Conservation (phyloP, 2,329 filamentous ascomycete genomes). For the Claviceps monticola region DNA sequence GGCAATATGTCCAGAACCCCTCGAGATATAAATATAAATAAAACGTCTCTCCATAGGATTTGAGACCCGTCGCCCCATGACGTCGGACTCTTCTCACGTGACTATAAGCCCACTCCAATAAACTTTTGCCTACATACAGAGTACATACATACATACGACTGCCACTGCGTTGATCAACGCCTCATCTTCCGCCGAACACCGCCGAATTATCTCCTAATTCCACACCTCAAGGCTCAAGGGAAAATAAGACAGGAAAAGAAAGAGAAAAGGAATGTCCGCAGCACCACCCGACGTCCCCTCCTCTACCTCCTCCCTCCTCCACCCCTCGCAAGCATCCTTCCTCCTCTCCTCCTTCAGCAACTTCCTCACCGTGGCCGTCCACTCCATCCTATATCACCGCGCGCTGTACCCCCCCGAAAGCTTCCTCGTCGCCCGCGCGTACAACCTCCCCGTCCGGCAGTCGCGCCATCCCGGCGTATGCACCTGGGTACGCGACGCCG, state of each 20-base stretch:
- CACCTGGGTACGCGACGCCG: conserved; percentile 71
- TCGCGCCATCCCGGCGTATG: conserved; percentile 77
- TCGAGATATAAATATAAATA: too few relatives aligned
- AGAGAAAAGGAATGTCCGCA: neutral
- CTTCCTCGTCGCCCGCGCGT: conserved; percentile 67
- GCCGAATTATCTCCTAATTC: too few relatives aligned
- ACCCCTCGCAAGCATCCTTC: conserved; percentile 19
- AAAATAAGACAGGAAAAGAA: neutral
- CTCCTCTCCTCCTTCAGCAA: conserved; percentile 59
- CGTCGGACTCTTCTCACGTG: too few relatives aligned
- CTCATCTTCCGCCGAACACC: too few relatives aligned
- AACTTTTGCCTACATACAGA: too few relatives aligned
- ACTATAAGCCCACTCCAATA: too few relatives aligned
- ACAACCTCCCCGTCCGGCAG: conserved; percentile 74
- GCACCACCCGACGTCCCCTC: neutral
- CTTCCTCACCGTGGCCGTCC: conserved; percentile 71
- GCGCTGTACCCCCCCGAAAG: conserved; percentile 62
- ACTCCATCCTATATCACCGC: conserved; percentile 77
- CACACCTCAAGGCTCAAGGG: neutral
- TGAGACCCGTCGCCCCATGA: too few relatives aligned
- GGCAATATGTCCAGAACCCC: too few relatives aligned
- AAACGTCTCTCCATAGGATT: too few relatives aligned
- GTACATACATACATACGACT: too few relatives aligned
- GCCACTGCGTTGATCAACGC: too few relatives aligned
- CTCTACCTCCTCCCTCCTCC: conserved; percentile 13